Base-by-base conservation (phyloP, 2,329 filamentous ascomycete species). In the Aspergillus tanneri region DNA sequence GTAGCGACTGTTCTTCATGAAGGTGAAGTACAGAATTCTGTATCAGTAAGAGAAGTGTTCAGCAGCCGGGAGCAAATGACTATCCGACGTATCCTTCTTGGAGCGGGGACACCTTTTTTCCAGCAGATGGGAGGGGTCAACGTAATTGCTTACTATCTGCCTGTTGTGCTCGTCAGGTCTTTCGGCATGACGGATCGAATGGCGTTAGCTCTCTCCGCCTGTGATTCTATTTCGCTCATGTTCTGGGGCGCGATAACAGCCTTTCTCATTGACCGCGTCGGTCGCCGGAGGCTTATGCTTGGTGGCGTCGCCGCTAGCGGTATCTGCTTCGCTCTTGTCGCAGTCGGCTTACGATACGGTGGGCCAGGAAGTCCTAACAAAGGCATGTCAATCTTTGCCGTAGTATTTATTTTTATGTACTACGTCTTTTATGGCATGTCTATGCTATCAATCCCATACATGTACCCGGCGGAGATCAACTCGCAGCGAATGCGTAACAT, bases 201-300 rank as follows among this genome's bases (percentile, higher is more conserved):
- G 44, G 32, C 55, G 2, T 35, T 56, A 19, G 47, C 57, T 12
- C 42, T 58, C 12, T 55, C 55, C 2, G 57, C 56, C 4, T 34
- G 39, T 10, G 41, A 58, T 25, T 50, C 56, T 2, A 50, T 52
- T 14, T 44, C 41, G 1, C 39, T 47, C 4, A 54, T 55, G 28
- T 42, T 59, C 41, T 56, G 50, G 42, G 46, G 36, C 12, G 24
- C 63, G 30, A 42, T 72, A 14, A 68, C 72, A 5, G 71, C 70
- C 50, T 71, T 75, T 38, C 64, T 74, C n/a, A 74, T 77, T 46
- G 74, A 76, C 43, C 60, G 69, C 11, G 72, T 69, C 38, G 74
- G 73, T 8, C 64, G 74, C 6, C 63, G 70, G n/a, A 67, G 64
- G 49, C 64, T 76, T 30, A 72, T 77, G 71, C 73, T 76, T 63